Evolutionary conservation across 2,329 filamentous ascomycete species (phyloP).

Genomic region (Pseudogymnoascus sp.): DNA sequence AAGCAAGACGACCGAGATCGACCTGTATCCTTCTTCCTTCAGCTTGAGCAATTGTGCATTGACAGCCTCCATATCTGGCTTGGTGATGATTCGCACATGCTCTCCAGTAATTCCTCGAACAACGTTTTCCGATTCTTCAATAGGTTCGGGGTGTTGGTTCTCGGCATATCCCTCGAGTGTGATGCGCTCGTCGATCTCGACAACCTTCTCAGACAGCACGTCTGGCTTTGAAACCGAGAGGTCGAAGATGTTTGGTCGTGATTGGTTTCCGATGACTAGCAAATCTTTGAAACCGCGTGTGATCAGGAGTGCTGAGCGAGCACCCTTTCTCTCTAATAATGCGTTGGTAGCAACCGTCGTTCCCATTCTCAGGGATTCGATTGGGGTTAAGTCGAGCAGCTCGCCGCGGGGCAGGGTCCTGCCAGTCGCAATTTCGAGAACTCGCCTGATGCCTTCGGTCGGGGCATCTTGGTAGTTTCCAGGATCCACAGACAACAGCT

Average conservation of each 20-base stretch:
- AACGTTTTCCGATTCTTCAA: constrained; percentile 43
- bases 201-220: constrained; percentile 58
- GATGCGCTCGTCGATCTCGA: constrained; percentile 66
- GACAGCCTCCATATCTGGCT: constrained; percentile 40
- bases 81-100: constrained; percentile 50
- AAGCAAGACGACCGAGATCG: constrained; percentile 60
- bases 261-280: constrained; percentile 66
- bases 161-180: constrained; percentile 66
- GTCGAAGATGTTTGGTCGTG: constrained; percentile 64
- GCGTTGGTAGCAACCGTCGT: constrained; percentile 73
- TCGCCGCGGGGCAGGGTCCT: constrained; percentile 53
- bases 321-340: constrained; percentile 65
- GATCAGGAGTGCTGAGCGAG: constrained; percentile 61
- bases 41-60: constrained; percentile 43
- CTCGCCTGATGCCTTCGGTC: constrained; percentile 57
- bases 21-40: constrained; percentile 52
- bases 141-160: constrained; percentile 59
- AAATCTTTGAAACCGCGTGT: constrained; percentile 68
- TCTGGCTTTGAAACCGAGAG: constrained; percentile 60
- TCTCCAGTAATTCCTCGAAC: constrained; percentile 58
- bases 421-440: constrained; percentile 52
- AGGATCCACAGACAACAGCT: constrained; percentile 67
- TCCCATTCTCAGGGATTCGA: constrained; percentile 67
- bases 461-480: constrained; percentile 63
- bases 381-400: constrained; percentile 53